Evolutionary conservation across 805 yeast species (phyloP), one percentile per base, ranked within the genome.

Genomic region (Wickerhamiella siamensis): DNA sequence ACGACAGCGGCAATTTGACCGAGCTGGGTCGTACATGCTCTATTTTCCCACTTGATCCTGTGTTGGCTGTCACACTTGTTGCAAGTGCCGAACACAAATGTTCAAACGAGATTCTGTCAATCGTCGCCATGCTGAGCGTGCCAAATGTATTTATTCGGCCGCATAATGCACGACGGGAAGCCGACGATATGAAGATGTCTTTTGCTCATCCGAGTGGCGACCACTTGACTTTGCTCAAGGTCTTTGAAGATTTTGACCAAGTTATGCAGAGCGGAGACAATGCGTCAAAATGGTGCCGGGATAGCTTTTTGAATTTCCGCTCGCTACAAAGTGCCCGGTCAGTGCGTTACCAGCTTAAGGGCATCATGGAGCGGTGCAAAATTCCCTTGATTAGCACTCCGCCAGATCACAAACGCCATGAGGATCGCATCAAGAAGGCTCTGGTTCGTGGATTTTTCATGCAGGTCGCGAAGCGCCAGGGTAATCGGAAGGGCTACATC

Each of bases 91-190:
- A 78, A 45, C 83, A 78, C 64, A 64, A 75, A 42, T 88, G 96
- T 62, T 81, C 95, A 2, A 79, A 83, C 58, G 97, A 88, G 60
- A 75, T 91, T 31, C 67, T 91, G 47, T 72, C 94, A 4, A 78
- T 88, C 49, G 93, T 87, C 5, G 88, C 97, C 2, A 71, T 91
- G 71, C 66, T 88, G 31, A 81, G 94, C 21, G 95, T 87, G 20
- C 97, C 98, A 31, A 80, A 76, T 49, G 91, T 84, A n/a, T 88
- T 88, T 62, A 83, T 88, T 29, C 76, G 98, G 54, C 97, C 98
- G 5, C 81, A 83, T 4, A 74, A 75, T 49, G 93, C 93, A 17
- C 74, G 81, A 51, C 81, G 83, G 61, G 74, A 79, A 46, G 95
- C 97, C 1, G 97, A 88, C 62, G 95, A 86, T 55, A 79, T 82